Evolutionary conservation across 2,329 filamentous ascomycete genomes (phyloP).

Genomic region (Phaeosphaeriaceae sp.): DNA sequence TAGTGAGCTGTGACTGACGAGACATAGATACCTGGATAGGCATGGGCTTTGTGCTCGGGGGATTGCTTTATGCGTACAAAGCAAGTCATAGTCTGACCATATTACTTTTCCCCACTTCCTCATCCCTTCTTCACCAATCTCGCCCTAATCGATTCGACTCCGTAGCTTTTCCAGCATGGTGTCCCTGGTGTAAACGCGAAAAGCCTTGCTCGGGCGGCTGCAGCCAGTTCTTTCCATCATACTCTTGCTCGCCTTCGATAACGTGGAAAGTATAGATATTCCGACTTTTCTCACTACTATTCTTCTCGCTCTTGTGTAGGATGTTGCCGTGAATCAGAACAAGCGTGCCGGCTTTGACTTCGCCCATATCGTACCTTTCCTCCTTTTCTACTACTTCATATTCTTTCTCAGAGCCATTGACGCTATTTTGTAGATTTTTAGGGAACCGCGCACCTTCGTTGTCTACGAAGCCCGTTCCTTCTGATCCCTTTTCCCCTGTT

Average conservation of each 20-base stretch:
- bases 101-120: background rate
- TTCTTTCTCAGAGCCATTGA: conserved; percentile 44
- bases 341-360: conserved; percentile 89
- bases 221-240: conserved; percentile 91
- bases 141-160: conserved; percentile 16
- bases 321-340: conserved; percentile 96
- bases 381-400: conserved; percentile 43
- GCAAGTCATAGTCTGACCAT: conserved; percentile 44
- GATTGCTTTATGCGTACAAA: conserved; percentile 85
- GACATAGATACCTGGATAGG: conserved; percentile 78
- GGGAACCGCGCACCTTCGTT: conserved; percentile 73
- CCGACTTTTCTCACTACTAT: conserved; percentile 81
- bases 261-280: conserved; percentile 98
- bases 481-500: conserved; percentile 42
- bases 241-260: conserved; percentile 80
- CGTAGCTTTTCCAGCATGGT: background rate
- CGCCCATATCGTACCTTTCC: conserved; percentile 74
- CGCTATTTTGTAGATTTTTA: conserved; percentile 44
- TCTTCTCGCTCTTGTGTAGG: conserved; percentile 95
- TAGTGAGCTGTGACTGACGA: conserved; percentile 11
- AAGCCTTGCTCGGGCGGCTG: conserved; percentile 84
- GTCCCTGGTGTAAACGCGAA: conserved; percentile 63
- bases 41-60: conserved; percentile 77
- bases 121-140: conserved; percentile 20
- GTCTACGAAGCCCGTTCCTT: conserved; percentile 59